Percentiles rank a stretch among this genome's conserved stretches.
These are phyloP conservation scores for Nicotiana rustica DNA, from an alignment of 305 asterid species.

Conservation along the genomic window DNA sequence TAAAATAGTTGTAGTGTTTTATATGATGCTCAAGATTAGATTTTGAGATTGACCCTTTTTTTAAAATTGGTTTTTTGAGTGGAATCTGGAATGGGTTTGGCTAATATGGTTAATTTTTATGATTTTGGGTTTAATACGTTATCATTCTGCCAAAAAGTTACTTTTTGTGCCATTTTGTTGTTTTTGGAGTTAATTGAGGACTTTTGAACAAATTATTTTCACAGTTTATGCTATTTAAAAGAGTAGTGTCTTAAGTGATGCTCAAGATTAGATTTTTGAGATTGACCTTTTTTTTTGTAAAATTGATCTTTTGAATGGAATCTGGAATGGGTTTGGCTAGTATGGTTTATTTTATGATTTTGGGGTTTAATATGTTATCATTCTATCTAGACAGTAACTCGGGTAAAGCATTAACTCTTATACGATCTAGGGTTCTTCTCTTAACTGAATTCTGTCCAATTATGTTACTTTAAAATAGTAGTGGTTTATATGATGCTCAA, in stretches of 20 bases:
- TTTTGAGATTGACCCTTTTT: constrained; percentile 36
- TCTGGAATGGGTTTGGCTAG: constrained; percentile 28
- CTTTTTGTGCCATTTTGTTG: background rate
- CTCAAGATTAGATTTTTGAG: constrained; percentile 32
- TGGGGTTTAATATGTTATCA: background rate
- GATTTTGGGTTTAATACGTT: background rate
- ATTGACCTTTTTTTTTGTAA: constrained; percentile 33
- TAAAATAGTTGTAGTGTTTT: background rate
- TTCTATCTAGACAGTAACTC: background rate
- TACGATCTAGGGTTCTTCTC: too few relatives aligned
- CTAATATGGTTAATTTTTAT: constrained; percentile 8
- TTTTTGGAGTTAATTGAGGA: background rate
- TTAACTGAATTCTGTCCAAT: background rate
- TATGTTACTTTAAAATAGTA: background rate
- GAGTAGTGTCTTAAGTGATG: background rate
- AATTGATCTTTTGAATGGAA: constrained; percentile 31
- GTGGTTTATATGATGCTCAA: background rate
- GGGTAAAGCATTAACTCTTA: too few relatives aligned
- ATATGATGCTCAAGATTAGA: constrained; percentile 26
- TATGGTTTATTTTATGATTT: constrained; percentile 1
- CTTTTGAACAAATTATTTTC: background rate
- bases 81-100: constrained; percentile 31
- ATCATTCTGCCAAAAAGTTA: background rate
- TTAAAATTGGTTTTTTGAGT: constrained; percentile 24
- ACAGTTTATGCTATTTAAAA: background rate